Base-by-base conservation (phyloP, 371 early-diverging fungal species). In the Rhizomucor miehei region DNA sequence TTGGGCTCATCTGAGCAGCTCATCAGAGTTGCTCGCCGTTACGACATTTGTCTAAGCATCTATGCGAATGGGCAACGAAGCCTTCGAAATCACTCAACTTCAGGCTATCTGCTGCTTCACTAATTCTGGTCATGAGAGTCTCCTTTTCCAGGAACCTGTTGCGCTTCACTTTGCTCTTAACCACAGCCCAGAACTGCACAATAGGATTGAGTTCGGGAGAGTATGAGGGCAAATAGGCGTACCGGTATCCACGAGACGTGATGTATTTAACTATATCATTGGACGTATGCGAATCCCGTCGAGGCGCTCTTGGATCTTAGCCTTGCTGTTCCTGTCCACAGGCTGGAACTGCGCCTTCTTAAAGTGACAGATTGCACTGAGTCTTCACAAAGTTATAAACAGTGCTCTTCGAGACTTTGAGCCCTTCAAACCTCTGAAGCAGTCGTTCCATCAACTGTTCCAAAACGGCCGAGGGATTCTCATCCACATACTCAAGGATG, bases 211-310 rank as follows among this genome's bases (percentile, higher is more conserved):
- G 52, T 25, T 52, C 52, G 20, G 44, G 52, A 21, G 52, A 21
- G 19, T 52, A 52, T 10, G 44, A 20, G 1, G 52, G 43, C 13
- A 63, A 55, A 55, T 54, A 57, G 2, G 21, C 52, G 41, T 38
- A 64, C 1, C 48, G 48, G 36, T 59, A 64, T 36, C 57, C 57
- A 14, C 54, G 40, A 47, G 44, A 53, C 17, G 55, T 23, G 12
- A 56, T 50, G 40, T 54, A 59, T 16, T 59, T 54, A 19, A 19
- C 20, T 14, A 59, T 54, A 52, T 64, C 48, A n/a, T 21, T 43
- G 9, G 47, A 19, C 4, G 1, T 59, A 23, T 60, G 41, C 14
- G 41, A 14, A 41, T 19, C 41, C 41, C 3, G 12, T 41, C 41
- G 4, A 41, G 41, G 41, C 41, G 41, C 41, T 41, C 41, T 41